These are phyloP conservation scores for Neoboletus brunneissimus DNA, from an alignment of 768 basidiomycete genomes.

Conservation along the genomic window DNA sequence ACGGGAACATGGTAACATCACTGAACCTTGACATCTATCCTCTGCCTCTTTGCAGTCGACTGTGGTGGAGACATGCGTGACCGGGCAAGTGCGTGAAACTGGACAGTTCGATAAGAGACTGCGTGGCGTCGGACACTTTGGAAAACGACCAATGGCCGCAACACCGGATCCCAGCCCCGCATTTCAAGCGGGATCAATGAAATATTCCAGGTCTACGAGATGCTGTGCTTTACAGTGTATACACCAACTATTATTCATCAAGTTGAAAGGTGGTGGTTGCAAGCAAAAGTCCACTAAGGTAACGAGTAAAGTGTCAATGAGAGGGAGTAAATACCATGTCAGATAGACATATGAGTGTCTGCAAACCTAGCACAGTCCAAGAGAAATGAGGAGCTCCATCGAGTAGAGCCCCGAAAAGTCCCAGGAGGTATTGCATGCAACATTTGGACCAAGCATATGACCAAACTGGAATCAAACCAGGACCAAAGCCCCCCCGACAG, in stretches of 20 bases:
- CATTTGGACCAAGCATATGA: constrained; percentile 1
- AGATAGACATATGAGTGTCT: constrained; percentile 20
- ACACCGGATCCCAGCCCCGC: not conserved
- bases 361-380: constrained; percentile 21
- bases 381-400: constrained; percentile 13
- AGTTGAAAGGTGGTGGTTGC: constrained; percentile 12
- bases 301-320: constrained; percentile 28
- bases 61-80: constrained; percentile 22
- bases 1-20: constrained; percentile 4
- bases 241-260: constrained; percentile 22
- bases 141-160: not conserved
- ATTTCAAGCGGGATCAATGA: not conserved
- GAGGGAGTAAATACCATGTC: constrained; percentile 18
- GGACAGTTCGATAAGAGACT: not conserved
- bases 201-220: constrained; percentile 15
- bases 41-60: constrained; percentile 40
- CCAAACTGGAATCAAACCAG: constrained; percentile 35
- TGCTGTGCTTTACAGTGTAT: constrained; percentile 22
- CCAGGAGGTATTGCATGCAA: constrained; percentile 12
- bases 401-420: constrained; percentile 5
- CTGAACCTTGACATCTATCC: constrained; percentile 41
- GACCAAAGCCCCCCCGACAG: constrained; percentile 48
- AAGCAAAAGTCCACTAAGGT: constrained; percentile 22
- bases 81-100: not conserved
- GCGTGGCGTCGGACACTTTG: not conserved